Evolutionary conservation across 2,329 filamentous ascomycete species (phyloP).

Genomic region (Thermothelomyces thermophilus): DNA sequence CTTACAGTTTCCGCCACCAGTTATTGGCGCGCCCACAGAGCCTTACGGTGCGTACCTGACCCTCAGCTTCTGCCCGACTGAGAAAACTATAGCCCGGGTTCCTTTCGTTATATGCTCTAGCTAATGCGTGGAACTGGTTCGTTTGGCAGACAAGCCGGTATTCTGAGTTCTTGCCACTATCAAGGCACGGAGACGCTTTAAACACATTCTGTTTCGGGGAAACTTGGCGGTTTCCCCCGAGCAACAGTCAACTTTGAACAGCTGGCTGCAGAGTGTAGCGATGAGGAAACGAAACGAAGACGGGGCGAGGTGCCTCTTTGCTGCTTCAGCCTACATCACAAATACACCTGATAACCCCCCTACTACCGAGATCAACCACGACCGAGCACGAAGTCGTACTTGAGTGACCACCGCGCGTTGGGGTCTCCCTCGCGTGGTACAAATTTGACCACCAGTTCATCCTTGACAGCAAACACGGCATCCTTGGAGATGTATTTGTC

Average conservation of each 20-base stretch:
- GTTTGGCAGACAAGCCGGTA: conserved; percentile 7
- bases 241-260: too few relatives aligned
- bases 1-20: conserved; percentile 17
- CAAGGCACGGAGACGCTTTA: too few relatives aligned
- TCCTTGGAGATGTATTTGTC: conserved; percentile 50
- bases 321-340: not conserved
- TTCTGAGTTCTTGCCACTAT: too few relatives aligned
- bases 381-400: conserved; percentile 34
- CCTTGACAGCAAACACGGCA: conserved; percentile 37
- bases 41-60: conserved; percentile 17
- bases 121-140: conserved; percentile 9
- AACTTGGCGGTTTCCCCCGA: not conserved
- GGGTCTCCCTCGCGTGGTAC: conserved; percentile 26
- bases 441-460: conserved; percentile 33
- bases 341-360: not conserved
- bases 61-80: not conserved
- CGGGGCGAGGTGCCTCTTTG: not conserved
- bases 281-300: not conserved
- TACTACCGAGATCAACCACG: not conserved
- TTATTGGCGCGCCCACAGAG: conserved; percentile 13
- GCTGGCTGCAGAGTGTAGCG: not conserved
- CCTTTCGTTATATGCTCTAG: conserved; percentile 17
- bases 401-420: conserved; percentile 28
- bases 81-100: not conserved
- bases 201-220: not conserved